Evolutionary conservation across 192 early-diverging fungal species (phyloP).

Genomic region (Ramicandelaber brevisporus): DNA sequence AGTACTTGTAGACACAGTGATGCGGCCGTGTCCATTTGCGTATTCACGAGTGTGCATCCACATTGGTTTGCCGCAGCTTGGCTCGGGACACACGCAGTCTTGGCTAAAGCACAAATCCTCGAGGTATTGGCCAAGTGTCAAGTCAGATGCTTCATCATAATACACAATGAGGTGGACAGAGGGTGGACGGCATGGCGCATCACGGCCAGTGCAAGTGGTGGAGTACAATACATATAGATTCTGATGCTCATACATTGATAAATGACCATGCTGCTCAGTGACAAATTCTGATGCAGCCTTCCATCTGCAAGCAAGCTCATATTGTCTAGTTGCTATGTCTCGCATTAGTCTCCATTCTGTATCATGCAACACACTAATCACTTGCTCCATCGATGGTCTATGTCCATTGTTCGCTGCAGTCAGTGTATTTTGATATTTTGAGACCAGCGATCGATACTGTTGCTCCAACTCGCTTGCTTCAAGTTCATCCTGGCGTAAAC

Average conservation of each 20-base stretch:
- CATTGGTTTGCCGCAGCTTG: slow-evolving; percentile 52
- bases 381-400: no score
- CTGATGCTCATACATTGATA: no score
- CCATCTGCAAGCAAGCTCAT: no score
- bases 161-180: slow-evolving; percentile 62
- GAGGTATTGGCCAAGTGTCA: slow-evolving; percentile 69
- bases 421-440: no score
- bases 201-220: no score
- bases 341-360: no score
- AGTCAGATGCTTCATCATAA: slow-evolving; percentile 41
- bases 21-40: slow-evolving; percentile 51
- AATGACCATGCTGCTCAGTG: no score
- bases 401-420: no score
- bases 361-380: no score
- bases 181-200: slow-evolving; percentile 32
- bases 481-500: slow-evolving; percentile 30
- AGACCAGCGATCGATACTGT: no score
- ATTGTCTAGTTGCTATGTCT: no score
- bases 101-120: slow-evolving; percentile 56
- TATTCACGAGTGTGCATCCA: slow-evolving; percentile 64
- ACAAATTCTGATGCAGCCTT: no score
- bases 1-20: slow-evolving; percentile 49
- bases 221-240: slow-evolving; percentile 16
- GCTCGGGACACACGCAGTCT: slow-evolving; percentile 29
- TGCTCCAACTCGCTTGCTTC: slow-evolving; percentile 8